Evolutionary conservation across 2,329 filamentous ascomycete species (phyloP).

Genomic region (Curvularia eragrostidis): DNA sequence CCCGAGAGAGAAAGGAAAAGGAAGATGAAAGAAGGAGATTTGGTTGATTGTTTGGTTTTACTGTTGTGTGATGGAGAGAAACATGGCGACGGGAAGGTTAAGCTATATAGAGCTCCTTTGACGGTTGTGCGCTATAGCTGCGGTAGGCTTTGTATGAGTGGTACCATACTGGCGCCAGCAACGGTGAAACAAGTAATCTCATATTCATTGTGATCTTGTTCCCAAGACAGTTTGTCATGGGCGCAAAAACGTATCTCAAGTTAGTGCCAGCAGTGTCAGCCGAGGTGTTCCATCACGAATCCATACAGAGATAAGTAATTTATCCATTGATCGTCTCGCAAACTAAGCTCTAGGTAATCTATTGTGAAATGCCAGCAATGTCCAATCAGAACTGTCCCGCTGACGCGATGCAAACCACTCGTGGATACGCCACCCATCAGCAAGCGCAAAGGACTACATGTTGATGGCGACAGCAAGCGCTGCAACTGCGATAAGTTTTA

Average conservation of each 20-base stretch:
- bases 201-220: background rate
- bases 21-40: background rate
- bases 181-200: background rate
- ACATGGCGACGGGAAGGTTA: background rate
- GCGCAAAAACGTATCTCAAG: background rate
- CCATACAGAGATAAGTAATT: background rate
- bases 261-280: background rate
- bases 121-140: background rate
- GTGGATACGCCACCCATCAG: background rate
- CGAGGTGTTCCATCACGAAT: background rate
- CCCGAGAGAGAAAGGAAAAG: background rate
- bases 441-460: background rate
- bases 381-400: background rate
- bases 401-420: background rate
- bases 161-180: background rate
- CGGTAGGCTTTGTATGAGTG: background rate
- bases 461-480: background rate
- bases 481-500: background rate
- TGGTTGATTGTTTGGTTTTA: background rate
- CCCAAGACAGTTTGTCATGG: background rate
- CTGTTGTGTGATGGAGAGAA: background rate
- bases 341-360: background rate
- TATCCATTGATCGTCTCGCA: background rate
- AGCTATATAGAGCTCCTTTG: background rate
- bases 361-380: background rate